These are phyloP conservation scores for Pontederia paniculata DNA, from an alignment of 176 grass and related monocot genomes.

Conservation along the genomic window DNA sequence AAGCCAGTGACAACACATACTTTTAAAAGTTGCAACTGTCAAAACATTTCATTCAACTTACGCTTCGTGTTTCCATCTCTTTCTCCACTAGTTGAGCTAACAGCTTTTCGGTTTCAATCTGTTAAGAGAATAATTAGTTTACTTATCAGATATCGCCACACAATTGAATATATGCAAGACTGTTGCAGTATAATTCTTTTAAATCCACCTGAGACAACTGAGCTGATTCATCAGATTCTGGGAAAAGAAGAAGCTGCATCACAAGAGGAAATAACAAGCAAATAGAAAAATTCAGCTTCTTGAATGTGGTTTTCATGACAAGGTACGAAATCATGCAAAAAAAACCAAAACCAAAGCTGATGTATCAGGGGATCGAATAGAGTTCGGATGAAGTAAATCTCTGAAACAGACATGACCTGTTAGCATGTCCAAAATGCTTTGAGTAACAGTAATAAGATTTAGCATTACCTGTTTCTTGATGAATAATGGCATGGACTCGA, in stretches of 20 bases:
- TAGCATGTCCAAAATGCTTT: too few species aligned
- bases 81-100: constrained; percentile 52
- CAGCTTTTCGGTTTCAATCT: constrained; percentile 61
- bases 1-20: too few species aligned
- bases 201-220: constrained; percentile 50
- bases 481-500: constrained; percentile 44
- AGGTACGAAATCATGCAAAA: neutral
- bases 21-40: too few species aligned
- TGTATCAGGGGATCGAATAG: too few species aligned
- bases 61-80: constrained; percentile 58
- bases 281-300: constrained; percentile 8
- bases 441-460: too few species aligned
- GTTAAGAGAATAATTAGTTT: constrained; percentile 1
- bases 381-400: too few species aligned
- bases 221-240: constrained; percentile 59
- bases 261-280: neutral
- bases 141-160: too few species aligned
- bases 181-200: neutral
- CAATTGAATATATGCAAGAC: neutral
- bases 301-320: constrained; percentile 5
- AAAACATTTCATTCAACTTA: constrained; percentile 17
- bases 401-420: too few species aligned
- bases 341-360: too few species aligned
- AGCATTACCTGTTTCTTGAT: constrained; percentile 50
- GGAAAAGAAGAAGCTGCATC: constrained; percentile 47